Base-by-base conservation (phyloP, 148 eudicot species). In the Rhododendron mucronatum region DNA sequence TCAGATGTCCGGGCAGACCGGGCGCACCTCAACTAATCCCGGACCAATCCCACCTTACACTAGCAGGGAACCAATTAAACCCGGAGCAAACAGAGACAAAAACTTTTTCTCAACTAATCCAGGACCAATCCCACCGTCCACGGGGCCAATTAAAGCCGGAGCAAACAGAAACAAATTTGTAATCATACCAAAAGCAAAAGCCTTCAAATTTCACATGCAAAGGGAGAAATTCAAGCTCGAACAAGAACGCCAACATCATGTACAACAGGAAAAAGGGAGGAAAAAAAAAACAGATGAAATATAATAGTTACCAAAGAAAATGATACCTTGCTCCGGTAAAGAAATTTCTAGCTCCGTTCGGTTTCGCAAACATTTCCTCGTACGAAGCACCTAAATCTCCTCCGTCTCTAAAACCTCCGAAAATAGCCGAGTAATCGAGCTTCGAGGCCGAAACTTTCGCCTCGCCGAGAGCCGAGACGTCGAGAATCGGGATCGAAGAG, bases 401-500 rank as follows among this genome's bases (percentile, higher is more conserved):
- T 18, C 85, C 89, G 6, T 85, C 91, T 21, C 82, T 41, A 37
- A 87, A 86, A 5, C 93, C 93, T 9, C 93, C 92, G 61, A 94
- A 94, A 45, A 94, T 92, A 50, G 86, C 87, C 18, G 90, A 65
- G 83, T 94, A 94, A 86, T 94, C 96, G 67, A 92, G 86, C 82
- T 90, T 78, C 13, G 90, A 82, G 44, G 45, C 85, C 71, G 86
- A 86, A 23, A 81, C 51, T n/a, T 65, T 87, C 14, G 30, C 65
- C 37, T 61, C 89, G 20, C 91, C 93, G 21, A 88, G 84, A 30
- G 84, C 91, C 10, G 96, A 85, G 39, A 94, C 89, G 85, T 94
- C 96, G 41, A 94, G 92, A 51, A 92, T 82, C 89, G 96, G 96
- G 84, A 94, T 93, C 80, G 96, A 91, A 12, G 89, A 84, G 26